Evolutionary conservation across 139 green algal species (phyloP).

Genomic region (Chlorella ohadii): DNA sequence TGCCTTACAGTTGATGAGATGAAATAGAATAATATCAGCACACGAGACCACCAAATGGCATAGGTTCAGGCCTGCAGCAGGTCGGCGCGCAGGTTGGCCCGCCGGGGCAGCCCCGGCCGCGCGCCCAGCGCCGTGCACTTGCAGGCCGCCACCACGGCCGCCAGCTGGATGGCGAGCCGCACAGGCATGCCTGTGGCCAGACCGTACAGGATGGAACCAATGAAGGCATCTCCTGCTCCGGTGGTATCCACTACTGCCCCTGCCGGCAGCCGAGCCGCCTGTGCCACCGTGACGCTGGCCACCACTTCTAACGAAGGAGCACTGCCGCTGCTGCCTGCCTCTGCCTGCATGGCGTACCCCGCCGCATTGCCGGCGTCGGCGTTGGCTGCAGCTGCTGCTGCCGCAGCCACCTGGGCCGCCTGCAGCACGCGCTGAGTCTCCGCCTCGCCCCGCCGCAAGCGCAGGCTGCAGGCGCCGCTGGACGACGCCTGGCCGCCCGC

Average conservation of each 20-base stretch:
- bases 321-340: neutral
- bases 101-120: conserved; percentile 73
- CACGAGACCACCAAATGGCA: no score
- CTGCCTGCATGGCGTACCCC: conserved; percentile 43
- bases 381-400: conserved; percentile 64
- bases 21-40: no score
- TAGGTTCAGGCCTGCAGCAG: conserved; percentile 53
- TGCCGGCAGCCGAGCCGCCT: conserved; percentile 18
- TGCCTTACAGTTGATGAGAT: no score
- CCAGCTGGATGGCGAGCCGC: conserved; percentile 62
- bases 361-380: conserved; percentile 60
- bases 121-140: conserved; percentile 90
- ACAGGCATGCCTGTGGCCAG: conserved; percentile 62
- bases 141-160: conserved; percentile 76
- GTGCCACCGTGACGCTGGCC: neutral
- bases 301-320: neutral
- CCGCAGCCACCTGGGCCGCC: conserved; percentile 42
- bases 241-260: conserved; percentile 88
- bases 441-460: neutral
- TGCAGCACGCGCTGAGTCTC: neutral
- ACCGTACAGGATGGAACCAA: conserved; percentile 84
- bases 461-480: neutral
- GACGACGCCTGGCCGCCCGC: neutral
- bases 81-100: conserved; percentile 43
- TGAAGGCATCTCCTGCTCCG: conserved; percentile 95